Evolutionary conservation across 495 filamentous ascomycete species (phyloP).

Genomic region (Hypoxylon subgilvum): DNA sequence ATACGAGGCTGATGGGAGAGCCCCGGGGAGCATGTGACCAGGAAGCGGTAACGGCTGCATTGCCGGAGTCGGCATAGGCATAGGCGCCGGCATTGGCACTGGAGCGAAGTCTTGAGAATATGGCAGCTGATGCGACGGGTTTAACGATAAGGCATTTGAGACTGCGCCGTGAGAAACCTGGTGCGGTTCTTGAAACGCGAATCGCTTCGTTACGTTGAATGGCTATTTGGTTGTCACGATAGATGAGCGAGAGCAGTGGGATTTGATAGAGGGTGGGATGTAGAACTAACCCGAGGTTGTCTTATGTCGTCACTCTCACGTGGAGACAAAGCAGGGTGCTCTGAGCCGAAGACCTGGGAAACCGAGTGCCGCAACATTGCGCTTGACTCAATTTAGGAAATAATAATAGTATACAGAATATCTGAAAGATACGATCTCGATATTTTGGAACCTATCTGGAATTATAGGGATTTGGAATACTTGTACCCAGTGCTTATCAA

Average conservation of each 20-base stretch:
- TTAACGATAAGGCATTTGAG: conserved; percentile 4
- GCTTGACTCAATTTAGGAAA: too few relatives aligned
- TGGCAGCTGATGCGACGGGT: neutral
- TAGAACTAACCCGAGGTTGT: conserved; percentile 25
- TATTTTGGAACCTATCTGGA: too few relatives aligned
- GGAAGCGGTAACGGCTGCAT: conserved; percentile 11
- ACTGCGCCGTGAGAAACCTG: neutral
- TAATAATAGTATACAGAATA: too few relatives aligned
- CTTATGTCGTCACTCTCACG: conserved; percentile 29
- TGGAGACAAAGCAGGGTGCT: conserved; percentile 24
- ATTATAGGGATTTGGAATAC: too few relatives aligned
- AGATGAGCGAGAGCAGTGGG: too few relatives aligned
- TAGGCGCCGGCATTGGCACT: conserved; percentile 2
- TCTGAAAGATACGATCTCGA: too few relatives aligned
- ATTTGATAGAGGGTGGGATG: too few relatives aligned
- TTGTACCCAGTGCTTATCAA: too few relatives aligned
- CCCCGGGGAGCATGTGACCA: conserved; percentile 15
- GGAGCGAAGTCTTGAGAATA: neutral
- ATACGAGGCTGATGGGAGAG: neutral
- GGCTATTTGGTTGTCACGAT: neutral
- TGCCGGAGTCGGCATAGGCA: conserved; percentile 1
- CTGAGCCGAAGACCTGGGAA: conserved; percentile 17
- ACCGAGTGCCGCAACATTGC: conserved; percentile 20
- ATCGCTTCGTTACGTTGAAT: neutral
- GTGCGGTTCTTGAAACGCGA: neutral